Percentiles rank a stretch among this genome's conserved stretches.
These are phyloP conservation scores for Pyrenophora tritici-repentis DNA, from an alignment of 2,329 filamentous ascomycete species.

Conservation along the genomic window DNA sequence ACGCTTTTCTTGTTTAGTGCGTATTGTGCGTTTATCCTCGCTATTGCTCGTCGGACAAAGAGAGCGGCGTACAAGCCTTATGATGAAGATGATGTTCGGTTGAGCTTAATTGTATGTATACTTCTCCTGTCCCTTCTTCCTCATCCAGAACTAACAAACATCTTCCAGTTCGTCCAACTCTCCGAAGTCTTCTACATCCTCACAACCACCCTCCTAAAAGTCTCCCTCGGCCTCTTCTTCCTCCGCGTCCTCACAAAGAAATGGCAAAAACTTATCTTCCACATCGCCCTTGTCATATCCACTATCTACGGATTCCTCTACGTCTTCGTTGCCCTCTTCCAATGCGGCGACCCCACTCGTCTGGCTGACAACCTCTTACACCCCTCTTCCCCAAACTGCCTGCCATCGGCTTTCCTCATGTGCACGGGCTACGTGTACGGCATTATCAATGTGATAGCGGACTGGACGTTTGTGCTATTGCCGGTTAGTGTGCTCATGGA, in stretches of 20 bases:
- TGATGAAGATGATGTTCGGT: constrained; percentile 13
- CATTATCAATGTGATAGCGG: constrained; percentile 38
- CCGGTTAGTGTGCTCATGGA: constrained; percentile 43
- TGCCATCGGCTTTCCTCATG: constrained; percentile 30
- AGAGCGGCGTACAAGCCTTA: constrained; percentile 13
- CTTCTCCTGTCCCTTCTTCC: background rate
- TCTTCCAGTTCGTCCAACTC: constrained; percentile 36
- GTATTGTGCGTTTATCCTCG: constrained; percentile 34
- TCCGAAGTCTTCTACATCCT: constrained; percentile 59
- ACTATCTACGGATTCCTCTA: constrained; percentile 36
- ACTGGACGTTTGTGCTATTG: constrained; percentile 44
- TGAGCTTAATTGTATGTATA: constrained; percentile 28
- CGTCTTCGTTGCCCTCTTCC: constrained; percentile 35
- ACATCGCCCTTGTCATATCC: constrained; percentile 1
- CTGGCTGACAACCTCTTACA: constrained; percentile 28
- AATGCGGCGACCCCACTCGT: constrained; percentile 36
- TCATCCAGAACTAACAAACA: constrained; percentile 2
- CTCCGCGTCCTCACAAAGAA: constrained; percentile 39
- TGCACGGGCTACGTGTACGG: constrained; percentile 40
- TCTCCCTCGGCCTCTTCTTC: constrained; percentile 45
- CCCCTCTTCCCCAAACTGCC: constrained; percentile 21
- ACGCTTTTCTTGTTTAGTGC: constrained; percentile 36
- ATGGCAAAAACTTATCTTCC: constrained; percentile 32
- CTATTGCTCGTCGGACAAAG: constrained; percentile 22
- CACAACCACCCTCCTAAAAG: constrained; percentile 55